Conservation (phyloP, 352 stramenopile species). For the Peronospora farinosa region DNA sequence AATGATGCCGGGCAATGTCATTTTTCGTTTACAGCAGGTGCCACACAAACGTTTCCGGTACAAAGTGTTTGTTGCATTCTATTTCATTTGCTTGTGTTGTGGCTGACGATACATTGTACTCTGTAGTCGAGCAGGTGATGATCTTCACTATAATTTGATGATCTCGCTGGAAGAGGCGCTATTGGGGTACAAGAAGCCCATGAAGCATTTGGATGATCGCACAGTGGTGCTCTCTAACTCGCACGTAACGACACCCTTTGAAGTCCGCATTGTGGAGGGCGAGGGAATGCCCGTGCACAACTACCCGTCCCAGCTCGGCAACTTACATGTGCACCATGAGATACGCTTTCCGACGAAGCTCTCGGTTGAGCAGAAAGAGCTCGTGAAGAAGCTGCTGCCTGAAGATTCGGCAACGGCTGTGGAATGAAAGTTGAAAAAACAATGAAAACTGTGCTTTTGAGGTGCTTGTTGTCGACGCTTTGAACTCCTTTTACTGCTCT, state of each 20-base stretch:
- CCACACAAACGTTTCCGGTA: constrained; percentile 85
- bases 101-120: constrained; percentile 1
- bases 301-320: constrained; percentile 81
- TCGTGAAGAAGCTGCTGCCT: constrained; percentile 49
- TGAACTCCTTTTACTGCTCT: too few species aligned
- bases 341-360: constrained; percentile 91
- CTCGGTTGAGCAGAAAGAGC: constrained; percentile 79
- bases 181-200: constrained; percentile 89
- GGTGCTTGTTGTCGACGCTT: background rate
- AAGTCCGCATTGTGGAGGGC: constrained; percentile 85
- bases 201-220: constrained; percentile 92
- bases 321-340: constrained; percentile 94
- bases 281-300: constrained; percentile 96
- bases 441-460: constrained; percentile 1
- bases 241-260: constrained; percentile 89
- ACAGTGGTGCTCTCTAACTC: constrained; percentile 81
- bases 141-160: constrained; percentile 92
- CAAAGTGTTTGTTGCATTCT: background rate
- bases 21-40: constrained; percentile 91
- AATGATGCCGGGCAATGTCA: constrained; percentile 90
- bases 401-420: constrained; percentile 19
- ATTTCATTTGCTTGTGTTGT: background rate
- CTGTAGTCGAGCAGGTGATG: constrained; percentile 82
- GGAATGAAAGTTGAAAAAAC: constrained; percentile 12
- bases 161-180: constrained; percentile 96